A percentile compares a stretch with the other conserved stretches of the same genome.
Evolutionary conservation across 768 basidiomycete genomes (phyloP).

Genomic region (Lentinula lateritia): DNA sequence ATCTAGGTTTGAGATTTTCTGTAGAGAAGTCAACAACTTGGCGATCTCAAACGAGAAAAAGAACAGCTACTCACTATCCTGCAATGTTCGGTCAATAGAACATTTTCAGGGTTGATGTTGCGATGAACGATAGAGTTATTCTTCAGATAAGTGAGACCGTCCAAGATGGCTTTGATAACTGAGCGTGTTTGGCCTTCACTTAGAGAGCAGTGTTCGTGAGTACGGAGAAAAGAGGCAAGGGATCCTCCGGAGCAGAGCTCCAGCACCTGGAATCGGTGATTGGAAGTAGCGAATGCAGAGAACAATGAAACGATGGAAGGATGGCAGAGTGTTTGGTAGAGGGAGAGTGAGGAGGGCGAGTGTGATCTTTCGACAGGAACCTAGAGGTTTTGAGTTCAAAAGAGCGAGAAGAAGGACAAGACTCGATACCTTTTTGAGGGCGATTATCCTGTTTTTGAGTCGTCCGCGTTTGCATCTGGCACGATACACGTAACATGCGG

Average conservation of each 20-base stretch:
- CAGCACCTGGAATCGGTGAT: slow-evolving; percentile 31
- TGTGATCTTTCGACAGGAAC: not conserved
- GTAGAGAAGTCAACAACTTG: not conserved
- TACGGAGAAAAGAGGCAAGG: slow-evolving; percentile 24
- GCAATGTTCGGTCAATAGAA: slow-evolving; percentile 33
- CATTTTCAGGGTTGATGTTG: slow-evolving; percentile 31
- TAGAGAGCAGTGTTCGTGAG: slow-evolving; percentile 17
- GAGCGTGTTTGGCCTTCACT: slow-evolving; percentile 31
- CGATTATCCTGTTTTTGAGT: slow-evolving; percentile 34
- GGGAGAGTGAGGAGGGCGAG: slow-evolving; percentile 12
- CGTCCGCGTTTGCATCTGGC: slow-evolving; percentile 41
- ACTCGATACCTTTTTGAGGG: slow-evolving; percentile 41
- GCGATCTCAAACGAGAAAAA: not conserved
- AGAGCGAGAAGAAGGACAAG: not conserved
- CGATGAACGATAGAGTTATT: slow-evolving; percentile 39
- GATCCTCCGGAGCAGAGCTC: slow-evolving; percentile 41
- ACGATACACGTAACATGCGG: slow-evolving; percentile 26
- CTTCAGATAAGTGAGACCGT: slow-evolving; percentile 37
- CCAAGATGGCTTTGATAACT: slow-evolving; percentile 31
- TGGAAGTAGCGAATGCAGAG: slow-evolving; percentile 29
- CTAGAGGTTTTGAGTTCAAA: slow-evolving; percentile 6
- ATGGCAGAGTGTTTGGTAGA: slow-evolving; percentile 42
- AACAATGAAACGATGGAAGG: slow-evolving; percentile 43
- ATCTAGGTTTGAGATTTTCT: slow-evolving; percentile 44
- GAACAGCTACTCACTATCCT: slow-evolving; percentile 28